Evolutionary conservation across 2,329 filamentous ascomycete genomes (phyloP).

Genomic region (Pseudogymnoascus sp.): DNA sequence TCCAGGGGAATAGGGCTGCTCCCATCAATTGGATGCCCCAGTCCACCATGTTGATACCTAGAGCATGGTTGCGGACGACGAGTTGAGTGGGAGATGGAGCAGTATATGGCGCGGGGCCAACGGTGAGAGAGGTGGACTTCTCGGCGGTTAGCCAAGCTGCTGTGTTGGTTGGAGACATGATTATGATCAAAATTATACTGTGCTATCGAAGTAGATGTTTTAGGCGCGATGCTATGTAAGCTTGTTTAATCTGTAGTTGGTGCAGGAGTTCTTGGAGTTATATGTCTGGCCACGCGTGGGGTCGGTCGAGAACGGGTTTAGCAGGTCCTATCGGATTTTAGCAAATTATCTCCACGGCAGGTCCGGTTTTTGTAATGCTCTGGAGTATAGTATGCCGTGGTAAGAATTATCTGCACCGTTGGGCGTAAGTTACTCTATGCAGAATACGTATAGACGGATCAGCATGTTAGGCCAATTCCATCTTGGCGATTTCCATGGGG

Average conservation of each 20-base stretch:
- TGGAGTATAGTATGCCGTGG: not conserved
- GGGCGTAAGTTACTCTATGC: not conserved
- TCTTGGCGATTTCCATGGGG: not conserved
- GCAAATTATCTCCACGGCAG: not conserved
- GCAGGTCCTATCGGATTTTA: not conserved
- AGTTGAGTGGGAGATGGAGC: slow-evolving; percentile 31
- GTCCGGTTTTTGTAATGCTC: not conserved
- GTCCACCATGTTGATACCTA: slow-evolving; percentile 38
- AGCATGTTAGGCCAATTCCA: not conserved
- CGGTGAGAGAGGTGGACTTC: slow-evolving; percentile 28
- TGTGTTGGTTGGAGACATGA: slow-evolving; percentile 15
- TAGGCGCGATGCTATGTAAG: not conserved
- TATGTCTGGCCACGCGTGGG: not conserved
- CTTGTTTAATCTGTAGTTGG: not conserved
- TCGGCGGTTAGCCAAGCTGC: slow-evolving; percentile 24
- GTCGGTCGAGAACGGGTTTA: not conserved
- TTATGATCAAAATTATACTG: not conserved
- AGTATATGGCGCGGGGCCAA: slow-evolving; percentile 32
- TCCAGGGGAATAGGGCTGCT: slow-evolving; percentile 30
- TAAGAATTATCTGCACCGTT: not conserved
- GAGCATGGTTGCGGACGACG: slow-evolving; percentile 32
- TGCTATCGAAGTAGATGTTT: not conserved
- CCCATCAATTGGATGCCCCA: slow-evolving; percentile 30
- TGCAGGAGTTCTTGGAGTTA: not conserved
- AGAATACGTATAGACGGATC: not conserved